These are phyloP conservation scores for Naganishia friedmannii DNA, from an alignment of 768 basidiomycete species.

Conservation along the genomic window DNA sequence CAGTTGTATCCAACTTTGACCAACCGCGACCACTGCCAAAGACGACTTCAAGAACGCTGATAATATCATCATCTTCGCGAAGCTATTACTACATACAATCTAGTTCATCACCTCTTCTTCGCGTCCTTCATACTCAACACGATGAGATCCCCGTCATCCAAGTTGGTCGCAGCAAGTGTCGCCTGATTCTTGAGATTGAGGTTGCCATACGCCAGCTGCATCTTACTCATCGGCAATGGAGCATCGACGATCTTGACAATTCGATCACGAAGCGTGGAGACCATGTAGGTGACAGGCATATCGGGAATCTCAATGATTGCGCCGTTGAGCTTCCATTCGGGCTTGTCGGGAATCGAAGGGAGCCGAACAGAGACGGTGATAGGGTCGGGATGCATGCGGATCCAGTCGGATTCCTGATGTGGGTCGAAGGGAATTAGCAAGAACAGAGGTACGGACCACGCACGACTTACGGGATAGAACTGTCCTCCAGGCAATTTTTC, in stretches of 20 bases:
- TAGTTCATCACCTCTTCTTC: conserved; percentile 57
- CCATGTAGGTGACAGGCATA: conserved; percentile 74
- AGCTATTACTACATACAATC: too few species aligned
- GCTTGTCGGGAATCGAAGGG: conserved; percentile 73
- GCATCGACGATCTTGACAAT: conserved; percentile 75
- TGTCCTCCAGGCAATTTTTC: conserved; percentile 80
- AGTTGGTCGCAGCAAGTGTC: conserved; percentile 79
- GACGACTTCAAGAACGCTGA: too few species aligned
- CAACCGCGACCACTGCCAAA: too few species aligned
- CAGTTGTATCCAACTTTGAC: too few species aligned
- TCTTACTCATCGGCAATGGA: conserved; percentile 72
- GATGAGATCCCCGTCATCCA: conserved; percentile 85
- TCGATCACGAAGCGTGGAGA: conserved; percentile 85
- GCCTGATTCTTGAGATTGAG: conserved; percentile 85
- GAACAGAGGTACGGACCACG: conserved; percentile 7
- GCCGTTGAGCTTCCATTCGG: conserved; percentile 91
- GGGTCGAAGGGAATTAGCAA: neutral
- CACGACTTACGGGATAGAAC: conserved; percentile 63
- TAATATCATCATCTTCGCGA: too few species aligned
- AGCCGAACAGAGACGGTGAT: conserved; percentile 81
- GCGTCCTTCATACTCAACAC: conserved; percentile 71
- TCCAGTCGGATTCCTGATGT: conserved; percentile 65
- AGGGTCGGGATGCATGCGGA: conserved; percentile 83
- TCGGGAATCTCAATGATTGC: conserved; percentile 72
- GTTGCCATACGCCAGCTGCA: conserved; percentile 72